A percentile compares a stretch with the other conserved stretches of the same genome.
These are phyloP conservation scores for Epichloe aotearoae DNA, from an alignment of 2,329 filamentous ascomycete species.

Conservation along the genomic window DNA sequence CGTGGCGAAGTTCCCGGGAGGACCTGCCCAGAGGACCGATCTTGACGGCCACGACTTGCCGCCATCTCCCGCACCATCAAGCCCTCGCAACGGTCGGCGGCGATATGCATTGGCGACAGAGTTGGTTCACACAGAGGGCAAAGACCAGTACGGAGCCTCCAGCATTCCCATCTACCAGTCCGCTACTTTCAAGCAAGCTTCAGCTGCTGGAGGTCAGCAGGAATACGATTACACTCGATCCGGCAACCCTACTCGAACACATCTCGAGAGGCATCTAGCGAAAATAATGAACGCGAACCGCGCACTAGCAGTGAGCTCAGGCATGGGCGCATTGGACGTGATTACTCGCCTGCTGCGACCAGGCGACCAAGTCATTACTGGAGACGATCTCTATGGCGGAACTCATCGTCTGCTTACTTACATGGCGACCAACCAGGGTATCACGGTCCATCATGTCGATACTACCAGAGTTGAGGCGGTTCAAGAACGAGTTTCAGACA, in stretches of 20 bases:
- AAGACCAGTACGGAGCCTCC: slow-evolving; percentile 92
- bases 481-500: slow-evolving; percentile 52
- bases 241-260: slow-evolving; percentile 89
- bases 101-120: slow-evolving; percentile 93
- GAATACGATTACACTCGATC: slow-evolving; percentile 99
- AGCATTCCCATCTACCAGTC: slow-evolving; percentile 98
- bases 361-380: slow-evolving; percentile 93
- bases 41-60: slow-evolving; percentile 75
- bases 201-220: slow-evolving; percentile 59
- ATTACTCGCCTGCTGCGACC: slow-evolving; percentile 83
- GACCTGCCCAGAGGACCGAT: slow-evolving; percentile 46
- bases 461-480: slow-evolving; percentile 70
- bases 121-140: slow-evolving; percentile 88
- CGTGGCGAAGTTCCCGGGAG: background rate
- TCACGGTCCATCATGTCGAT: slow-evolving; percentile 91
- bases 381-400: slow-evolving; percentile 92
- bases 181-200: slow-evolving; percentile 92
- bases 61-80: slow-evolving; percentile 86
- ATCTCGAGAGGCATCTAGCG: slow-evolving; percentile 89
- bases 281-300: slow-evolving; percentile 97
- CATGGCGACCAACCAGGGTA: slow-evolving; percentile 76
- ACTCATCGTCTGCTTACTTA: slow-evolving; percentile 90
- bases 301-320: slow-evolving; percentile 84
- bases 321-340: slow-evolving; percentile 95
- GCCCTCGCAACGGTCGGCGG: slow-evolving; percentile 63